phyloP scores from a whole-genome alignment of 257 asterid genomes.

The Parsonsia alboflavescens region DNA sequence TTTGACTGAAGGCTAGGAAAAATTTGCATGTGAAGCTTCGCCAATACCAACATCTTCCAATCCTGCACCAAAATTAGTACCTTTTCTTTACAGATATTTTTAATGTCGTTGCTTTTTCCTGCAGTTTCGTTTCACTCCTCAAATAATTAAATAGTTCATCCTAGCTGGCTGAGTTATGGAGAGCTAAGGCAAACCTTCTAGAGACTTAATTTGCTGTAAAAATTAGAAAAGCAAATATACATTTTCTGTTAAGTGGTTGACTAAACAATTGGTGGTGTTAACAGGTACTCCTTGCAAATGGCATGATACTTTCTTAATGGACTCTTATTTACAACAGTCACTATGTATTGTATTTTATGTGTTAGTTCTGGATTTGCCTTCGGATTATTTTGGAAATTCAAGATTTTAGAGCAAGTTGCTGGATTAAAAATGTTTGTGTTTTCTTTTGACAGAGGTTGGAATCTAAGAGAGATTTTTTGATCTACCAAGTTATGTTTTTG shows the following conservation, averaged over 20 bases:
- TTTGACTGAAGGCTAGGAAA: constrained; percentile 10
- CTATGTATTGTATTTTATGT: neutral
- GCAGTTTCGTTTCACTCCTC: neutral
- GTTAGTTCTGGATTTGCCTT: neutral
- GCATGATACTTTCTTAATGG: no score
- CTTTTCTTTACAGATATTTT: neutral
- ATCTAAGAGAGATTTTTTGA: neutral
- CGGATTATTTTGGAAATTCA: neutral
- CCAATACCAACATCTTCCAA: neutral
- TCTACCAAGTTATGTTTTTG: neutral
- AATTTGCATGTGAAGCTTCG: constrained; percentile 2
- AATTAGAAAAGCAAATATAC: neutral
- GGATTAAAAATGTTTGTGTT: neutral
- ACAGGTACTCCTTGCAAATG: neutral
- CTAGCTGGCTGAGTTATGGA: neutral
- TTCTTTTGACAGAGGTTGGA: neutral
- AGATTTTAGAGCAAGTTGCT: neutral
- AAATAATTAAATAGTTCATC: neutral
- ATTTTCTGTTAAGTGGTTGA: neutral
- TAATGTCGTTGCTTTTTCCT: neutral
- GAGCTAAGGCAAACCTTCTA: neutral
- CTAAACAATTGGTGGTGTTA: neutral
- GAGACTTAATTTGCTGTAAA: neutral
- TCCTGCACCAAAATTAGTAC: neutral
- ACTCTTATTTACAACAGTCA: neutral